A percentile compares a stretch with the other conserved stretches of the same genome.
phyloP scores from a whole-genome alignment of 441 rosid species.

The Populus hybrid region DNA sequence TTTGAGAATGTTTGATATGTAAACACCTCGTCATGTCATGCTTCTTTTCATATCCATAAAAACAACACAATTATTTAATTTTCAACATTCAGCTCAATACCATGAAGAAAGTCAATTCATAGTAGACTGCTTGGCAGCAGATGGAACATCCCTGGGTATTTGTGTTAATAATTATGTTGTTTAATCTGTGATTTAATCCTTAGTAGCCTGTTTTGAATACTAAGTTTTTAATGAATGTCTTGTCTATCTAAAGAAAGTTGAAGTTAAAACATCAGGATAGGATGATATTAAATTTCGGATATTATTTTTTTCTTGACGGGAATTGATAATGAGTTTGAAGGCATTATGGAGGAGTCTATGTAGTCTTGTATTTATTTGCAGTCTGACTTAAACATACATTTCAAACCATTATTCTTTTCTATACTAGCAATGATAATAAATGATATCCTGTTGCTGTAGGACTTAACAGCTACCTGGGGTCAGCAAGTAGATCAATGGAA shows the following conservation, averaged over 20 bases:
- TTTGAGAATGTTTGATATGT: constrained; percentile 2
- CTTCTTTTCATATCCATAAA: constrained; percentile 13
- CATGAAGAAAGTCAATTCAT: background rate
- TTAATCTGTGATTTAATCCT: background rate
- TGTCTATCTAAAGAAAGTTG: background rate
- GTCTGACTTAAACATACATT: background rate
- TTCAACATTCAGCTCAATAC: background rate
- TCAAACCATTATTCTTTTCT: background rate
- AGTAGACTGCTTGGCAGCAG: background rate
- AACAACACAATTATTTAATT: background rate
- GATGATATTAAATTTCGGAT: background rate
- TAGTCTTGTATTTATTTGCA: background rate
- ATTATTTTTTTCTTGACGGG: background rate
- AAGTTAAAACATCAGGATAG: background rate
- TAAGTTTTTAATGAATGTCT: background rate
- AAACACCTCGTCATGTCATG: background rate
- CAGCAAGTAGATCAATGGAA: constrained; percentile 89
- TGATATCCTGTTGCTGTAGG: constrained; percentile 47
- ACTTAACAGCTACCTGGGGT: constrained; percentile 51
- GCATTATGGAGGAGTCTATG: background rate
- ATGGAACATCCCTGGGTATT: background rate
- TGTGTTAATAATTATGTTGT: background rate
- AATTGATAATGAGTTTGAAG: background rate
- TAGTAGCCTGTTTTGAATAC: background rate
- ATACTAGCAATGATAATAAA: constrained; percentile 18